phyloP scores from a whole-genome alignment of 805 yeast genomes.

The Peterozyma xylosa region DNA sequence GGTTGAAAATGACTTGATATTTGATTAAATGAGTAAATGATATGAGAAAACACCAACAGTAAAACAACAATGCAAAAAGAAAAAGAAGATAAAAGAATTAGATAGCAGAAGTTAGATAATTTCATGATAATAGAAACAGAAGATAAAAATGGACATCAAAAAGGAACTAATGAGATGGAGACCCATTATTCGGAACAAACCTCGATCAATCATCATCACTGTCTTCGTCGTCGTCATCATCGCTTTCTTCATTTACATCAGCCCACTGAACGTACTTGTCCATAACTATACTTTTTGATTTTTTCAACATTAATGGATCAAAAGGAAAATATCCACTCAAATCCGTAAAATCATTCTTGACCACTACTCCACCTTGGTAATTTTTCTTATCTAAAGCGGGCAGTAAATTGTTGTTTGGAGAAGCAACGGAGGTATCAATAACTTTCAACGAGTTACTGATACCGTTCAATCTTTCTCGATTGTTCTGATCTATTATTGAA shows the following conservation, averaged over 20 bases:
- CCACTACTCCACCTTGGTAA: constrained; percentile 22
- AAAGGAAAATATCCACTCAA: constrained; percentile 95
- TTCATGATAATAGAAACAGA: too few species aligned
- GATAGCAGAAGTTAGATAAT: too few species aligned
- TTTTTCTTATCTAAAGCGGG: neutral
- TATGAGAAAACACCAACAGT: too few species aligned
- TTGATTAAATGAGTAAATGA: too few species aligned
- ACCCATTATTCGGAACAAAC: too few species aligned
- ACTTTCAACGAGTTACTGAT: neutral
- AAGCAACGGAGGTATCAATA: neutral
- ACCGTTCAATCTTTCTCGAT: constrained; percentile 43
- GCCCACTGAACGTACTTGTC: constrained; percentile 76
- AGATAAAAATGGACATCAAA: too few species aligned
- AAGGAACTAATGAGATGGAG: too few species aligned
- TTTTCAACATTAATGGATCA: constrained; percentile 77
- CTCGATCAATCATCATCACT: neutral
- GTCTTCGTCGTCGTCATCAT: constrained; percentile 7
- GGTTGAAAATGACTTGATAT: too few species aligned
- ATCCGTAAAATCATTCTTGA: constrained; percentile 78
- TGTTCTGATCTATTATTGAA: constrained; percentile 85
- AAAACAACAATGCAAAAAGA: too few species aligned
- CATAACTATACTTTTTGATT: constrained; percentile 46
- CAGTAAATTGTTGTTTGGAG: neutral
- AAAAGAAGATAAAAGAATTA: too few species aligned
- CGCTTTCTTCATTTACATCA: constrained; percentile 57